Evolutionary conservation across 2,329 filamentous ascomycete genomes (phyloP).

Genomic region (Colletotrichum camelliae): DNA sequence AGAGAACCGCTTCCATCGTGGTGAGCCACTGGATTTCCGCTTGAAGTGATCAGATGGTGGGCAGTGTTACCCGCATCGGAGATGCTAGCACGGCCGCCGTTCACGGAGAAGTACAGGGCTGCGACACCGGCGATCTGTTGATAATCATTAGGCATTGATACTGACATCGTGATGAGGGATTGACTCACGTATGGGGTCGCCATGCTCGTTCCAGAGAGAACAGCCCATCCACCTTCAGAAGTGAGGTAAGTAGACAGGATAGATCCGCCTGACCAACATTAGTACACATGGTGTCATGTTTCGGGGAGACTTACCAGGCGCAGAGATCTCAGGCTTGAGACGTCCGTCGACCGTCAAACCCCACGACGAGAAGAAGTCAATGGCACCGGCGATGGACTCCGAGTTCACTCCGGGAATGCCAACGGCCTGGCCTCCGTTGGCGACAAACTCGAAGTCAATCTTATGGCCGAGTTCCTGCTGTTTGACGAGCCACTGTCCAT

Average conservation of each 20-base stretch:
- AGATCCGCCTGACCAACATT: slow-evolving; percentile 39
- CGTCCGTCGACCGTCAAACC: slow-evolving; percentile 65
- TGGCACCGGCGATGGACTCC: not conserved
- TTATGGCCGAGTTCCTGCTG: not conserved
- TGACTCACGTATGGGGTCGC: slow-evolving; percentile 47
- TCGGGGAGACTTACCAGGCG: slow-evolving; percentile 43
- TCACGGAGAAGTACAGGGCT: slow-evolving; percentile 29
- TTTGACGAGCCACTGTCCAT: slow-evolving; percentile 2
- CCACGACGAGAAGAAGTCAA: slow-evolving; percentile 60
- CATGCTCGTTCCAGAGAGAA: slow-evolving; percentile 66
- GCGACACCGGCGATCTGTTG: slow-evolving; percentile 41
- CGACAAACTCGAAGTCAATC: not conserved
- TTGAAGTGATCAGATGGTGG: not conserved
- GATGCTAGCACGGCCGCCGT: slow-evolving; percentile 18
- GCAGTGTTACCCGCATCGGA: not conserved
- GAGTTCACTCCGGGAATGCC: not conserved
- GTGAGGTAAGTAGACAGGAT: slow-evolving; percentile 63
- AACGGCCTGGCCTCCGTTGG: not conserved
- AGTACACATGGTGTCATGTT: fast-evolving
- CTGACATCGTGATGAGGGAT: fast-evolving
- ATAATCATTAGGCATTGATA: not conserved
- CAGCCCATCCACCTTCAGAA: slow-evolving; percentile 31
- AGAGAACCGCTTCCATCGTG: not conserved
- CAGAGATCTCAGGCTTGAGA: slow-evolving; percentile 58
- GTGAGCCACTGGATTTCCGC: slow-evolving; percentile 8